Base-by-base conservation (phyloP, 208 protist genomes). In the Crithidia brevicula region DNA sequence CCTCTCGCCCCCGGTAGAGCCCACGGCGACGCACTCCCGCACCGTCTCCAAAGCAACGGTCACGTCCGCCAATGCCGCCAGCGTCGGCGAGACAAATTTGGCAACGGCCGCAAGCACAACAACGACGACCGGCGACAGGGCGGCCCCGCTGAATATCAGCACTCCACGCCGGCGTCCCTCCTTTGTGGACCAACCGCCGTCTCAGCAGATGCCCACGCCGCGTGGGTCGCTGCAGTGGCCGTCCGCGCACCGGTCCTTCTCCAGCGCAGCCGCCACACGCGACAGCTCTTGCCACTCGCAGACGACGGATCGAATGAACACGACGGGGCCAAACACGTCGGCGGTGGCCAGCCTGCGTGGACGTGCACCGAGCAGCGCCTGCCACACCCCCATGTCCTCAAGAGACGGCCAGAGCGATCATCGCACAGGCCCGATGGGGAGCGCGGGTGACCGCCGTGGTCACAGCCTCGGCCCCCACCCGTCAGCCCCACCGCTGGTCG, bases 251-350 rank as follows among this genome's bases (percentile, higher is more conserved):
- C 76, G 76, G 50, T 82, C 76, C 34, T 62, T 65, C 59, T 77
- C 70, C 64, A 82, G 76, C 45, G 56, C 71, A 11, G 47, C 69
- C 11, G 76, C 65, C n/a, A 77, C 70, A 16, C 64, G 76, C 28
- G 76, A 82, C 58, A 82, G 69, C 70, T 77, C 76, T 13, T 51
- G 76, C 25, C 67, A 75, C 59, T 72, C 76, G 33, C 65, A 71
- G 59, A 30, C 57, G 7, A 28, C 63, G 1, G 64, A 71, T 33
- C 49, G 31, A 1, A 20, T 47, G n/a, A 70, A 45, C 68, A 25
- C 38, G 1, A 40, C 31, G 9, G 63, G 64, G 13, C 20, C 60
- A 34, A 57, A 43, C 42, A 11, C 50, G 9, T 43, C 58, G 1
- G 31, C 47, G 4, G 30, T n/a, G 20, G 18, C 36, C 20, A 25